Evolutionary conservation across 2,329 filamentous ascomycete genomes (phyloP), one percentile per base, ranked within the genome.

Genomic region (Pseudogymnoascus destructans): DNA sequence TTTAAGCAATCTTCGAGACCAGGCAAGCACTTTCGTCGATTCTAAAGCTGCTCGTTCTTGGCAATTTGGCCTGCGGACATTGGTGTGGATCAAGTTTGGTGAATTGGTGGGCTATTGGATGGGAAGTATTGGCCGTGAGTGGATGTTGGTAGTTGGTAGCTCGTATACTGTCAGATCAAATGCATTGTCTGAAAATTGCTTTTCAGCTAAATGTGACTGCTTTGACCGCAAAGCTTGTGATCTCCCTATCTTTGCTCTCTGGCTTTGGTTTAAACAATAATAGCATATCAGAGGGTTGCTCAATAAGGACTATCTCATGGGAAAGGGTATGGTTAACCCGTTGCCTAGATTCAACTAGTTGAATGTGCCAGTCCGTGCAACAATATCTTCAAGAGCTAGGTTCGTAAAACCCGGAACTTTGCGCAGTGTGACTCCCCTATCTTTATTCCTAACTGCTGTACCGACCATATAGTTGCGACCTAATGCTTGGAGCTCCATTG

Each of bases 391-490:
- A 5, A 52, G 46, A 13, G n/a, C 11, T 52, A 52, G 15, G 10
- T 32, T 52, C 5, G 6, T n/a, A 30, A 52, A 52, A 19, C 25
- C 46, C 1, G 46, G 25, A 5, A 52, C 30, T 5, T 52, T 30
- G 9, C 25, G 46, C 46, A 30, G 46, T 17, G n/a, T 5, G 3
- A 32, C 9, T 32, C 30, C 25, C 5, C 54, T 23, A 4, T 38
- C 17, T 38, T 56, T 56, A 46, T 27, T 38, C 8, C 63, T 61
- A 2, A 68, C 58, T 8, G 65, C 63, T 25, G 61, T 64, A 32
- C 60, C 66, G 55, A 69, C 62, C 68, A 70, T 69, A 25, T 65
- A 70, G 42, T 64, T 59, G 9, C 17, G 32, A 3, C 67, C 68
- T 2, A 69, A 54, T 7, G 66, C 66, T 3, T 54, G 54, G 19